These are phyloP conservation scores for Aspergillus ochraceoroseus DNA, from an alignment of 2,329 filamentous ascomycete genomes.

Conservation along the genomic window DNA sequence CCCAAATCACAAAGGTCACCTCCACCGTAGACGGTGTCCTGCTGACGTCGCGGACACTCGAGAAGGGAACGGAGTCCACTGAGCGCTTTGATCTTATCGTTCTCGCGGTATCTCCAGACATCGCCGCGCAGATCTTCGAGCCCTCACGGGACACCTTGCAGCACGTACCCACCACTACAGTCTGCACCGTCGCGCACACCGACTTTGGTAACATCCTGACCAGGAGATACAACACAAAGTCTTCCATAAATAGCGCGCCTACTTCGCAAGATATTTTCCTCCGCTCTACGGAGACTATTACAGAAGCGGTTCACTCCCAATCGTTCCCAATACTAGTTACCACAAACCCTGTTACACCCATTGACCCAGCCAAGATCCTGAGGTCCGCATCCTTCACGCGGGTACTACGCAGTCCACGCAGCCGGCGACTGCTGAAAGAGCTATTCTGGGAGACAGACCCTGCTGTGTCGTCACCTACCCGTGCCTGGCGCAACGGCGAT, in stretches of 20 bases:
- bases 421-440: slow-evolving; percentile 46
- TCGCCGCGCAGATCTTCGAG: slow-evolving; percentile 48
- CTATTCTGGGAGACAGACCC: slow-evolving; percentile 36
- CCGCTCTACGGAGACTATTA: slow-evolving; percentile 33
- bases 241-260: not conserved
- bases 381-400: slow-evolving; percentile 50
- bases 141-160: slow-evolving; percentile 45
- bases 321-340: slow-evolving; percentile 51
- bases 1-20: slow-evolving; percentile 12
- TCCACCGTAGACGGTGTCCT: slow-evolving; percentile 6
- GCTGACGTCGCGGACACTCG: slow-evolving; percentile 3
- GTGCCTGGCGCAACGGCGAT: slow-evolving; percentile 8
- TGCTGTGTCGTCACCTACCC: not conserved
- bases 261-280: slow-evolving; percentile 29
- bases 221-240: not conserved
- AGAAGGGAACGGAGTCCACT: slow-evolving; percentile 15
- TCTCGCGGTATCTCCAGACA: slow-evolving; percentile 54
- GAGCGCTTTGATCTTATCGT: slow-evolving; percentile 37
- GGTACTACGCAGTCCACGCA: slow-evolving; percentile 49
- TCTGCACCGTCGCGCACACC: slow-evolving; percentile 49
- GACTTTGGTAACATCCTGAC: slow-evolving; percentile 25
- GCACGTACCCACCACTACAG: slow-evolving; percentile 30
- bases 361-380: slow-evolving; percentile 42
- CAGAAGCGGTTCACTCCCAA: slow-evolving; percentile 53
- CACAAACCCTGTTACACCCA: slow-evolving; percentile 46